phyloP scores from a whole-genome alignment of 2,329 filamentous ascomycete genomes.

The Pyrenophora graminea region DNA sequence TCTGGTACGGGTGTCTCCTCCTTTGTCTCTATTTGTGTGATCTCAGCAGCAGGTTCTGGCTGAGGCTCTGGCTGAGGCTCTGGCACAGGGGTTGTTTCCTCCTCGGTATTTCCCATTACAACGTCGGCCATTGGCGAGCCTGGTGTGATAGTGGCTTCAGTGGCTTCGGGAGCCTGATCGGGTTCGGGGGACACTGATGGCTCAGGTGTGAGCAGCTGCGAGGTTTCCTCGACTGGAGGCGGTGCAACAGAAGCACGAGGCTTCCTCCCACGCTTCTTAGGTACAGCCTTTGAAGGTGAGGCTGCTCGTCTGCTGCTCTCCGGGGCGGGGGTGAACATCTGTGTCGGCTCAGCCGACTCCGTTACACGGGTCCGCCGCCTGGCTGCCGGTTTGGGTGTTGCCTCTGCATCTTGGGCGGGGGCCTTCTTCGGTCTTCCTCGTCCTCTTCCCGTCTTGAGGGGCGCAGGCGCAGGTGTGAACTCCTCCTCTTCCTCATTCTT shows the following conservation, averaged over 20 bases:
- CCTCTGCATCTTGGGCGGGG: conserved; percentile 36
- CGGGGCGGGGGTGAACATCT: conserved; percentile 64
- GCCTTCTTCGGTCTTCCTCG: conserved; percentile 59
- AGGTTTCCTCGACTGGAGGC: conserved; percentile 46
- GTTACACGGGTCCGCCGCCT: conserved; percentile 52
- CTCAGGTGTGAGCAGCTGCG: conserved; percentile 53
- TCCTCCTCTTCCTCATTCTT: conserved; percentile 72
- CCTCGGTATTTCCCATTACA: conserved; percentile 63
- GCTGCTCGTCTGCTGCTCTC: conserved; percentile 47
- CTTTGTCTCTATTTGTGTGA: conserved; percentile 71
- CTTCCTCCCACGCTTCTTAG: conserved; percentile 64
- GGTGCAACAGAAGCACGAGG: conserved; percentile 48
- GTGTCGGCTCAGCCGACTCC: conserved; percentile 61
- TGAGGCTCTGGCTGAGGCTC: conserved; percentile 42
- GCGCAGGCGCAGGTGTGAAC: conserved; percentile 76
- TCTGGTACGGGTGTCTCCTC: conserved; percentile 45
- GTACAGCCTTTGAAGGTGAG: conserved; percentile 34
- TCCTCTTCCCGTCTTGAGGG: conserved; percentile 60
- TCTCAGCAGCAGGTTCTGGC: conserved; percentile 62
- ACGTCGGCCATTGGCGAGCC: conserved; percentile 59
- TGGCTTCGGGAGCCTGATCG: conserved; percentile 51
- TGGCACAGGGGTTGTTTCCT: conserved; percentile 30
- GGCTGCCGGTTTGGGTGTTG: conserved; percentile 53
- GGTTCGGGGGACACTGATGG: conserved; percentile 62
- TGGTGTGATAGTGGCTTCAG: conserved; percentile 54